Evolutionary conservation across 495 filamentous ascomycete genomes (phyloP), one percentile per base, ranked within the genome.

Genomic region (Hypoxylon lienhwacheense): DNA sequence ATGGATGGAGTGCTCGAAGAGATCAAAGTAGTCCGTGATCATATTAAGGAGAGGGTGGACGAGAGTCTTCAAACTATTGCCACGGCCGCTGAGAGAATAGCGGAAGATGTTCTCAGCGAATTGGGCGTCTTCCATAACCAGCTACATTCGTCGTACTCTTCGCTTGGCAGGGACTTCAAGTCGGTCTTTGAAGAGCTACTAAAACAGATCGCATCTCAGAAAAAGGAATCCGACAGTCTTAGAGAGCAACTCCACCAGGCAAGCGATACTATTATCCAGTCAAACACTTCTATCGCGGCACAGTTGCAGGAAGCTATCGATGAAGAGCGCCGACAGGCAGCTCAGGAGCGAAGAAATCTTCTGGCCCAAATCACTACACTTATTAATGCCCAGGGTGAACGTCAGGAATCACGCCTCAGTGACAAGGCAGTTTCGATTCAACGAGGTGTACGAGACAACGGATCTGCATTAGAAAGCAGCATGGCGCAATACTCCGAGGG

Each of bases 1-100:
- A 95, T 96, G 89, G 91, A 97, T 59, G 73, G 79, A 20, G 86
- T 96, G 16, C 79, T 98, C 2, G 91, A 93, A 59, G 93, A 95
- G 62, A 96, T 97, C 66, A 91, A 93, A 64, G 81, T 80, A 28
- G 77, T 97, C 20, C 81, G 93, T 16, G 87, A 95, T 69, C 85
- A 89, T 36, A 87, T 97, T 12, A 97, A 96, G 70, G 70, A 78
- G 25, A 85, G 85, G 33, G 89, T 97, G 25, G 90, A 89, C 3
- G 84, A 90, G 59, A 91, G 92, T 3, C 77, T 98, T 11, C 86
- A 87, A 64, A 85, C 89, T 5, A 81, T 98, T 2, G 90, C 91
- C 1, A 80, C 77, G 20, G 92, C 91, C 7, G 92, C 93, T 5
- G 88, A 88, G 66, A 82, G 84, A 12, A 97, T 97, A 47, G 88